A percentile compares a stretch with the other conserved stretches of the same genome.
phyloP scores from a whole-genome alignment of 139 green algal species.

The Edaphochlamys debaryana region DNA sequence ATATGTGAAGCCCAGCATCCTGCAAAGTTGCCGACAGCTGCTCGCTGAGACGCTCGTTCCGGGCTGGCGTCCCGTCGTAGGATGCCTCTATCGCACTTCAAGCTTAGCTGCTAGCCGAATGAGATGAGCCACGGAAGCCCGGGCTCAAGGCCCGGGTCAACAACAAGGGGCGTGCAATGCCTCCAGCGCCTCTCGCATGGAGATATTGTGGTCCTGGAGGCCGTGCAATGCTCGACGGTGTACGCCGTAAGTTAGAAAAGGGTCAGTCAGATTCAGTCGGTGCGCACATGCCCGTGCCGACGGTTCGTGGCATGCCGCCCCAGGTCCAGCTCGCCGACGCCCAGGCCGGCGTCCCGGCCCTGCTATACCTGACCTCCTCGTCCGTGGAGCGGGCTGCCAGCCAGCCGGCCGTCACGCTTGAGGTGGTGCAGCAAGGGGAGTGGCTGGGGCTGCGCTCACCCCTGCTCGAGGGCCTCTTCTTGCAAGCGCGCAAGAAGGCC shows the following conservation, averaged over 20 bases:
- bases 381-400: neutral
- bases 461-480: neutral
- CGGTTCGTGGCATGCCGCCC: too few relatives aligned
- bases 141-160: too few relatives aligned
- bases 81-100: too few relatives aligned
- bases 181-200: slow-evolving; percentile 12
- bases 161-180: too few relatives aligned
- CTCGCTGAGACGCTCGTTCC: too few relatives aligned
- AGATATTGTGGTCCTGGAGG: slow-evolving; percentile 15
- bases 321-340: neutral
- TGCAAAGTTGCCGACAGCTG: too few relatives aligned
- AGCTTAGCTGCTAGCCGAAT: too few relatives aligned
- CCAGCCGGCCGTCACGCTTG: neutral
- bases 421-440: slow-evolving; percentile 39
- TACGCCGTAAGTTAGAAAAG: slow-evolving; percentile 29
- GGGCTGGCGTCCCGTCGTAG: too few relatives aligned
- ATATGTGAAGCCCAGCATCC: too few relatives aligned
- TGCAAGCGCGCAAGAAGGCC: slow-evolving; percentile 26
- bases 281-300: too few relatives aligned
- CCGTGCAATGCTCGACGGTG: neutral
- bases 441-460: slow-evolving; percentile 13
- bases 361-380: slow-evolving; percentile 1
- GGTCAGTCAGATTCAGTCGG: too few relatives aligned
- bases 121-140: too few relatives aligned
- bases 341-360: neutral